Conservation (phyloP, 257 asterid species). For the Rhazya stricta region DNA sequence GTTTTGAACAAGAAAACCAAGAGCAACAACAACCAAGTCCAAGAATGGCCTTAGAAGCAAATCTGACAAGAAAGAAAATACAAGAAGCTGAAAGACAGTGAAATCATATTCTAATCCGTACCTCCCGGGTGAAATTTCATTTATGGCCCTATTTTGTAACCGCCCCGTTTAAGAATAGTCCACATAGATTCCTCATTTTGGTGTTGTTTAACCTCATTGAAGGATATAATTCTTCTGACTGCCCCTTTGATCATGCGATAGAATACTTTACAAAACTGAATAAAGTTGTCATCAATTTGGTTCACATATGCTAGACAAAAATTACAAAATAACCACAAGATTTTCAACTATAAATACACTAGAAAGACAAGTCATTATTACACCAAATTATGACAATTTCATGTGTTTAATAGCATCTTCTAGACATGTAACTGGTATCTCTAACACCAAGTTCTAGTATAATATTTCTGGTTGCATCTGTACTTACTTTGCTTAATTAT, state of each 20-base stretch:
- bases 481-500: too few species aligned
- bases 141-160: slow-evolving; percentile 82
- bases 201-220: slow-evolving; percentile 80
- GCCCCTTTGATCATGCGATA: slow-evolving; percentile 71
- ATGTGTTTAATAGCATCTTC: too few species aligned
- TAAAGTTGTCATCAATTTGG: not conserved
- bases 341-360: too few species aligned
- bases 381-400: too few species aligned
- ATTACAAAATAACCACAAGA: not conserved
- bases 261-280: not conserved
- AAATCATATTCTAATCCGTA: slow-evolving; percentile 19
- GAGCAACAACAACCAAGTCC: not conserved
- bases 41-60: not conserved
- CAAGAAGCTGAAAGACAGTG: not conserved
- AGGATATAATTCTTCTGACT: slow-evolving; percentile 66
- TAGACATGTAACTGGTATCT: too few species aligned
- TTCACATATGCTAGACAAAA: not conserved
- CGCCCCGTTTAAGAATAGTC: slow-evolving; percentile 94
- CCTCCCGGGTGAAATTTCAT: slow-evolving; percentile 99
- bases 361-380: too few species aligned
- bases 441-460: too few species aligned
- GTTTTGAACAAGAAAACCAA: not conserved
- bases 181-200: slow-evolving; percentile 80
- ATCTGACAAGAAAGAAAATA: not conserved
- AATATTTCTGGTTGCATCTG: too few species aligned